Evolutionary conservation across 345 rosid genomes (phyloP).

Genomic region (Eutrema yunnanense): DNA sequence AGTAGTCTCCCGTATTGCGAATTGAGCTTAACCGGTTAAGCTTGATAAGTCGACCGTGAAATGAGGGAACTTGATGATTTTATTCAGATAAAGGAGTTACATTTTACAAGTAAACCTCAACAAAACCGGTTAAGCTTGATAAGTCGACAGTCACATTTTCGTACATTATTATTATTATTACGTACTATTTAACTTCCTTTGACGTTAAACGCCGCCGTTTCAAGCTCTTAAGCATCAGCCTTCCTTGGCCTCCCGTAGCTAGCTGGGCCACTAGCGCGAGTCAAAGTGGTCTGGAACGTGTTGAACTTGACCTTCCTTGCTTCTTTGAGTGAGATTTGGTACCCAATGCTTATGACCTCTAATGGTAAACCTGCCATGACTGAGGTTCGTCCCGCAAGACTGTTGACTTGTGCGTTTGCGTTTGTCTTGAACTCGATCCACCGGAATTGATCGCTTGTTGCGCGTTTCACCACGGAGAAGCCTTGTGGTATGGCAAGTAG

Average conservation of each 20-base stretch:
- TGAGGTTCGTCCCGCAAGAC: constrained; percentile 30
- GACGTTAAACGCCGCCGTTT: too few relatives aligned
- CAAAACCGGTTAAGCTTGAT: too few relatives aligned
- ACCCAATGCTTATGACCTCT: constrained; percentile 20
- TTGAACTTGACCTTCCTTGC: constrained; percentile 23
- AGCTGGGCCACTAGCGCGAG: too few relatives aligned
- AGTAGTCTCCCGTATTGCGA: too few relatives aligned
- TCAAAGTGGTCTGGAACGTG: constrained; percentile 21
- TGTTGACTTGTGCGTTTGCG: constrained; percentile 23
- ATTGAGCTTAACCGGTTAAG: too few relatives aligned
- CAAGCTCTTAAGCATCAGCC: too few relatives aligned
- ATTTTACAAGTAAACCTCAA: constrained; percentile 16
- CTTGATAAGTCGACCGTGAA: too few relatives aligned
- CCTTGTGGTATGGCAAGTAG: constrained; percentile 57
- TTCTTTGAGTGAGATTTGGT: constrained; percentile 15
- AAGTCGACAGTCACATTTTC: too few relatives aligned
- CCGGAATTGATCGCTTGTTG: constrained; percentile 42
- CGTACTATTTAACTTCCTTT: too few relatives aligned
- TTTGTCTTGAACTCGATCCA: constrained; percentile 64
- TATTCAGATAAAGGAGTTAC: not conserved
- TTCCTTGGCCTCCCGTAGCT: too few relatives aligned
- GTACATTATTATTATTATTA: too few relatives aligned
- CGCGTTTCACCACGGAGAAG: constrained; percentile 43
- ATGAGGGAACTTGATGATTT: not conserved
- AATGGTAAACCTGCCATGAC: constrained; percentile 23